Evolutionary conservation across 2,329 filamentous ascomycete genomes (phyloP), one percentile per base, ranked within the genome.

Genomic region (Emergomyces africanus): DNA sequence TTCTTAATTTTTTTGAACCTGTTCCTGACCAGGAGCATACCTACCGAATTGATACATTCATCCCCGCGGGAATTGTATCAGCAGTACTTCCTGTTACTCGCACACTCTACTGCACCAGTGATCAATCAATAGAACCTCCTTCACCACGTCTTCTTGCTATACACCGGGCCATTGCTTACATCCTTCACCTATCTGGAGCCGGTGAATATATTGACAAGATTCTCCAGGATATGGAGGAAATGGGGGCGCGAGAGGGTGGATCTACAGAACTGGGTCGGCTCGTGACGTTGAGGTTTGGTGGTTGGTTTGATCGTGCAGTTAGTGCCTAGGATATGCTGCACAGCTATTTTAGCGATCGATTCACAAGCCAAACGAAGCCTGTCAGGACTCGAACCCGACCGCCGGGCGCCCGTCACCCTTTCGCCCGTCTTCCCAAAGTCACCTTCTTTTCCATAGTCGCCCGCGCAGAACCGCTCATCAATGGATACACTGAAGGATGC

Each of bases 161-260:
- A 50, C 69, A 73, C 59, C 49, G 66, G 49, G 69, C 70, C 25
- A 69, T 72, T 62, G 67, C 63, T 12, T 64, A 69, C 59, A 69
- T 74, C 46, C 65, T 73, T 25, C 66, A 73, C 61, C 61, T 72
- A 28, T 72, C 68, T 12, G 68, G 59, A 37, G 70, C 68, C 5
- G 69, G 67, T 8, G 65, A 66, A 20, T 72, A 71, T 57, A 72
- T 72, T 54, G 64, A 71, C 33, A 65, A 58, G 23, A 60, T 71
- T 28, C 64, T 72, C n/a, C 57, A 54, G 18, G 65, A 71, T 59
- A 61, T 63, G 51, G 54, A 60, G 37, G 58, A 57, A 0, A 25
- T 28, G 8, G 49, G 42, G 33, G 42, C 54, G 5, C 48, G 18
- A 35, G 23, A 30, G 20, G 57, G 54, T 54, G 59, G 59, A 8